Evolutionary conservation across 2,329 filamentous ascomycete genomes (phyloP).

Genomic region (Verticillium klebahnii): DNA sequence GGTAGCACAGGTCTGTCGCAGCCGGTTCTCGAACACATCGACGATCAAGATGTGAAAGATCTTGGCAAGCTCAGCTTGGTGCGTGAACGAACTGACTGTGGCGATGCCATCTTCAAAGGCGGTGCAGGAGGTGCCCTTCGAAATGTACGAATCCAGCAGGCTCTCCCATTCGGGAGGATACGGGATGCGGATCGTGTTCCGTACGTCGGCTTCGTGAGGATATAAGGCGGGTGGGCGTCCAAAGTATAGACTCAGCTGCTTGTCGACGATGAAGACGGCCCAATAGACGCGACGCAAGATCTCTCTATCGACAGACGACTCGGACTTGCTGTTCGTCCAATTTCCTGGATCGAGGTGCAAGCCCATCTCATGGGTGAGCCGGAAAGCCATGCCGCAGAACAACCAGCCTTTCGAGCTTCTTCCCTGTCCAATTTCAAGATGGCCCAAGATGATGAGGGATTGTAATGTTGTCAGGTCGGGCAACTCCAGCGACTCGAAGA

Average conservation of each 20-base stretch:
- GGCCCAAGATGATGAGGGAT: slow-evolving; percentile 38
- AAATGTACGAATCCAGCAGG: slow-evolving; percentile 42
- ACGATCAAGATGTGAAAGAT: slow-evolving; percentile 45
- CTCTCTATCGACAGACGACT: slow-evolving; percentile 37
- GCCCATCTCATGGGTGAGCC: slow-evolving; percentile 47
- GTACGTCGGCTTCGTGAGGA: slow-evolving; percentile 43
- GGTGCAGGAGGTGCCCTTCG: slow-evolving; percentile 35
- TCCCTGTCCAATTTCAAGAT: slow-evolving; percentile 42
- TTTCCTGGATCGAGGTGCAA: slow-evolving; percentile 47
- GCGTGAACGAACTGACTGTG: slow-evolving; percentile 39
- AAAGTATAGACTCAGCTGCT: slow-evolving; percentile 47
- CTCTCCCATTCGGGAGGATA: slow-evolving; percentile 44
- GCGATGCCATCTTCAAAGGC: slow-evolving; percentile 41
- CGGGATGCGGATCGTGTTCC: slow-evolving; percentile 41
- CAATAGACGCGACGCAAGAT: slow-evolving; percentile 45
- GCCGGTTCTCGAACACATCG: slow-evolving; percentile 44
- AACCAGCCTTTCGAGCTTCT: slow-evolving; percentile 46
- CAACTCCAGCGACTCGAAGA: slow-evolving; percentile 37
- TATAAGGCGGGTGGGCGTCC: slow-evolving; percentile 45
- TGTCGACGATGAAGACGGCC: slow-evolving; percentile 45
- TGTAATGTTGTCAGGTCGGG: slow-evolving; percentile 43
- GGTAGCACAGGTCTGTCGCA: slow-evolving; percentile 31
- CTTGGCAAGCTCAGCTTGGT: slow-evolving; percentile 42
- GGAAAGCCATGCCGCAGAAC: slow-evolving; percentile 47
- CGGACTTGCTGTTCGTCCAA: slow-evolving; percentile 33